Conservation (phyloP, 2,329 filamentous ascomycete species). For the Cercospora nicotianae region DNA sequence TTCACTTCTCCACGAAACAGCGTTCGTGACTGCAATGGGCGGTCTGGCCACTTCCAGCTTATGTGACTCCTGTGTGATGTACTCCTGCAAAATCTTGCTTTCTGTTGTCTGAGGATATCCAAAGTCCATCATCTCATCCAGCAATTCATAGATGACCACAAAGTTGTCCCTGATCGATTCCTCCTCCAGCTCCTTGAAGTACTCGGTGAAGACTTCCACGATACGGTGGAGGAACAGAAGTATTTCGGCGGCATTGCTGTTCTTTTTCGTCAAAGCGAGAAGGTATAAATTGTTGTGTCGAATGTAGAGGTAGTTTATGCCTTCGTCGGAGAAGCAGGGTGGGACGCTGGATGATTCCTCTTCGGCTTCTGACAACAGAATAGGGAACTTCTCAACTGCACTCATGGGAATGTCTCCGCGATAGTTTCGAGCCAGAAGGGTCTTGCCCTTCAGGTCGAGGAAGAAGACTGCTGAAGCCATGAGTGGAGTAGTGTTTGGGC, state of each 20-base stretch:
- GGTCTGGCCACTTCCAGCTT: constrained; percentile 95
- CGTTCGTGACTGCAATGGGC: constrained; percentile 96
- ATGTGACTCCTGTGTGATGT: constrained; percentile 96
- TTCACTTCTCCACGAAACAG: constrained; percentile 96
- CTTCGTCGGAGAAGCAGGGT: constrained; percentile 96
- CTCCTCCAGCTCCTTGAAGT: constrained; percentile 98
- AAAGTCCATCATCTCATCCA: constrained; percentile 99
- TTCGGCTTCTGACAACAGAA: constrained; percentile 95
- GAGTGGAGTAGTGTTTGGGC: constrained; percentile 36
- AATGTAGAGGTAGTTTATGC: constrained; percentile 99
- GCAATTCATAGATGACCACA: constrained; percentile 96
- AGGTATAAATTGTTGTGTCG: constrained; percentile 99
- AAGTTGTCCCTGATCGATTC: constrained; percentile 99
- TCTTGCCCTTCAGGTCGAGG: constrained; percentile 99
- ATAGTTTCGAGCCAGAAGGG: constrained; percentile 97
- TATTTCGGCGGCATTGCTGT: constrained; percentile 98
- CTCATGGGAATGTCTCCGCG: constrained; percentile 99
- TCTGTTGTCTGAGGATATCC: constrained; percentile 98
- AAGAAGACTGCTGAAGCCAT: constrained; percentile 99
- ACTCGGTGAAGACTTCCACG: constrained; percentile 98
- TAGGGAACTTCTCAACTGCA: constrained; percentile 94
- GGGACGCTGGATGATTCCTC: constrained; percentile 97
- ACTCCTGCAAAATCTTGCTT: constrained; percentile 95
- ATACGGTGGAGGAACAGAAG: constrained; percentile 97
- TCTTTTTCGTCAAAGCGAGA: constrained; percentile 94